Conservation (phyloP, 2,329 filamentous ascomycete species). For the Akanthomyces muscarius region DNA sequence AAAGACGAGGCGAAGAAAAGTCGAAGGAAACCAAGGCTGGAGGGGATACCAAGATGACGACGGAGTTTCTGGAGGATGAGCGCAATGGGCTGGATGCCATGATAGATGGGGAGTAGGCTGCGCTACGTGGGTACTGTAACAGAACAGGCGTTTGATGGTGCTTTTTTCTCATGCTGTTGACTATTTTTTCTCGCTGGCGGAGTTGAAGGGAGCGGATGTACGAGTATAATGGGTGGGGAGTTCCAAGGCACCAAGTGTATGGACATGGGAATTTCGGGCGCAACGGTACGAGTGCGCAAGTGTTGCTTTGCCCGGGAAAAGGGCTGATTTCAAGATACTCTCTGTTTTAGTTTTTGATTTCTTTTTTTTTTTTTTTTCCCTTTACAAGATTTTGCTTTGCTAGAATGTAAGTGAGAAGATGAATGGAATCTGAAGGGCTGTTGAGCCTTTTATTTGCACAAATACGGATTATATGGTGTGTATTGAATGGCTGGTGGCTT, state of each 20-base stretch:
- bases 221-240: constrained; percentile 10
- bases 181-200: not conserved
- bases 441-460: too few relatives aligned
- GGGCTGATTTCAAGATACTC: not conserved
- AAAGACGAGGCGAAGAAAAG: constrained; percentile 25
- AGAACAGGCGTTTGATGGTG: constrained; percentile 12
- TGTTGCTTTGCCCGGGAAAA: not conserved
- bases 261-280: not conserved
- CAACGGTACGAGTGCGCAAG: not conserved
- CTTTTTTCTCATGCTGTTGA: not conserved
- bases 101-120: constrained; percentile 37
- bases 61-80: constrained; percentile 42
- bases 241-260: not conserved
- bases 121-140: constrained; percentile 5
- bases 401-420: not conserved
- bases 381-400: not conserved
- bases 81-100: constrained; percentile 45
- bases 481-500: not conserved
- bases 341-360: not conserved
- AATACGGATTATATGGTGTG: not conserved
- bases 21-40: constrained; percentile 43
- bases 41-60: constrained; percentile 31
- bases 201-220: constrained; percentile 4
- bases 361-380: not conserved
- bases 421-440: too few relatives aligned